Evolutionary conservation across 345 rosid species (phyloP), one percentile per base, ranked within the genome.

Genomic region (Eucalyptus tenuipes): DNA sequence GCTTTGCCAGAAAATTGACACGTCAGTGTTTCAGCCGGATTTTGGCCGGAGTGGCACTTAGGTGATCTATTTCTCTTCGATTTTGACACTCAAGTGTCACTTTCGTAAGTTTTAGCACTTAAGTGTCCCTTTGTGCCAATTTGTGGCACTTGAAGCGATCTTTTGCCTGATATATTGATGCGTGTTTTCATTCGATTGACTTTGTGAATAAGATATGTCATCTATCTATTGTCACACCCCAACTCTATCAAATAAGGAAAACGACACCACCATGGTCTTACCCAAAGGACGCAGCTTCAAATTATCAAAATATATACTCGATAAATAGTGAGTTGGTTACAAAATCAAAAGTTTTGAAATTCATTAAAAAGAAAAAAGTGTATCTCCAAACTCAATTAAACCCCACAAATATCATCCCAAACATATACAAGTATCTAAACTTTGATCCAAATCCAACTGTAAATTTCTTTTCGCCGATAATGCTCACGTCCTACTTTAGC

Each of bases 201-300:
- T 9, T 55, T 55, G 61, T 55, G 27, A 55, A 55, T 24, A 55
- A 55, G 6, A 55, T 55, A 0, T 55, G 3, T 22, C 24, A 0
- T 4, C 5, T 55, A 24, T 20, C 6, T 55, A 2, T 55, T 24
- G 61, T 55, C 29, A 55, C 12, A 1, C 6, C 29, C 6, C 61
- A 55, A 55, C 6, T 55, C 61, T 55, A 55, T 10, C 24, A 24
- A 55, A 55, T 55, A 10, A 9, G 61, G 29, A 55, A 24, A 55
- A 24, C 1, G 6, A 55, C 29, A 55, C 3, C 29, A 9, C 61
- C 11, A 4, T 55, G 11, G 3, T 49, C n/a, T n/a, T n/a, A n/a
- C n/a, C 0, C 0, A 0, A 55, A 22, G 18, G 3, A 49, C 7
- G 1, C 18, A 49, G 0, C 3, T 2, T 0, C 6, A 55, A 20